Percentiles rank a stretch among this genome's conserved stretches.
Conservation (phyloP, 805 yeast species). For the Jamesozyma jinghongensis region DNA sequence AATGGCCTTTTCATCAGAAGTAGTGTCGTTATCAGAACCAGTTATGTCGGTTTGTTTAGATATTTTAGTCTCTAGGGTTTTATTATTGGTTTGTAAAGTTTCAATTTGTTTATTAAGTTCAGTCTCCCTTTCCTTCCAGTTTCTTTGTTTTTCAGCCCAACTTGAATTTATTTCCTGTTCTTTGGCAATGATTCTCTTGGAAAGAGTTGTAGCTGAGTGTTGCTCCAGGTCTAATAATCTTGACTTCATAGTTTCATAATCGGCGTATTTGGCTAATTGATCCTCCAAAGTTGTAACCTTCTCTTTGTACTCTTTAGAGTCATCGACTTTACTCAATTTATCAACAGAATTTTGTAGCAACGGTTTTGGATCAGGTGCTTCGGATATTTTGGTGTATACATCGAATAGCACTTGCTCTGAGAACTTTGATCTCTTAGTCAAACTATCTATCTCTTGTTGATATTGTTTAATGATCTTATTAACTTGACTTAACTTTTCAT, state of each 20-base stretch:
- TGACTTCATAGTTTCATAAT: slow-evolving; percentile 66
- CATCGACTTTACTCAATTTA: slow-evolving; percentile 47
- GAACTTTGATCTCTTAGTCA: slow-evolving; percentile 67
- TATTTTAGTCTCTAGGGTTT: slow-evolving; percentile 61
- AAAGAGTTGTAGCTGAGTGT: slow-evolving; percentile 45
- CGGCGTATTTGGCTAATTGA: slow-evolving; percentile 55
- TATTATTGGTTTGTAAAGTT: slow-evolving; percentile 45
- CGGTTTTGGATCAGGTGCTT: slow-evolving; percentile 90
- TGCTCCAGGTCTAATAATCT: slow-evolving; percentile 54
- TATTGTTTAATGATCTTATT: slow-evolving; percentile 56
- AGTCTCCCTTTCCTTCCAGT: slow-evolving; percentile 54
- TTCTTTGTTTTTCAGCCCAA: slow-evolving; percentile 63
- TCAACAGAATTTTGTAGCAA: slow-evolving; percentile 62
- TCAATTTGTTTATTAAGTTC: slow-evolving; percentile 43
- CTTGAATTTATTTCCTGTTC: slow-evolving; percentile 62
- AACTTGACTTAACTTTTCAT: slow-evolving; percentile 44
- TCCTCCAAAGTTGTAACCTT: slow-evolving; percentile 48
- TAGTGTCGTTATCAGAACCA: slow-evolving; percentile 27
- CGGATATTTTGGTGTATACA: slow-evolving; percentile 66
- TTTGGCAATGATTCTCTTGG: slow-evolving; percentile 52
- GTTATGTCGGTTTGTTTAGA: slow-evolving; percentile 43
- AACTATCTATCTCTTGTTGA: slow-evolving; percentile 77
- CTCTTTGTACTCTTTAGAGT: slow-evolving; percentile 40
- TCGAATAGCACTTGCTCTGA: slow-evolving; percentile 68
- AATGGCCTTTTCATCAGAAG: slow-evolving; percentile 6